A percentile compares a stretch with the other conserved stretches of the same genome.
These are phyloP conservation scores for Hypoxylon sp. DNA, from an alignment of 2,329 filamentous ascomycete genomes.

Conservation along the genomic window DNA sequence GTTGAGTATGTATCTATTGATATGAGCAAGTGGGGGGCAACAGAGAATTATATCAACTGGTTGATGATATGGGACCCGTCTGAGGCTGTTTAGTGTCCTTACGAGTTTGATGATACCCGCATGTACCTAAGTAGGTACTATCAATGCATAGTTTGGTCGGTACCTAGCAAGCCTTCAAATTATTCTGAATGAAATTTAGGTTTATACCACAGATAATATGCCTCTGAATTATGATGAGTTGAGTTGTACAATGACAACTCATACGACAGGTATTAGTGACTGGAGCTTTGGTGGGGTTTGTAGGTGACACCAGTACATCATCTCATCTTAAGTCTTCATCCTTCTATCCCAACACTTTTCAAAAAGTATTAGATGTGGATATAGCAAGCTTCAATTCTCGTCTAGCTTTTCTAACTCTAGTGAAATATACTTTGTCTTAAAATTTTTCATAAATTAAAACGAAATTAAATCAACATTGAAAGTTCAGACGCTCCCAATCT, in stretches of 20 bases:
- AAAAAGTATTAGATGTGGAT: background rate
- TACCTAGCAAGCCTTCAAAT: background rate
- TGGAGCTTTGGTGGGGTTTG: conserved; percentile 11
- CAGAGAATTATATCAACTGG: conserved; percentile 46
- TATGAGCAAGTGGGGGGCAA: conserved; percentile 53
- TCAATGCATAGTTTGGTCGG: background rate
- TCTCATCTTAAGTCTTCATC: conserved; percentile 1
- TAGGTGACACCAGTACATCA: conserved; percentile 7
- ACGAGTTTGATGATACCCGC: background rate
- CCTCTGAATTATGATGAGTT: background rate
- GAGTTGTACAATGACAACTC: conserved; percentile 17
- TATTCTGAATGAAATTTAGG: background rate
- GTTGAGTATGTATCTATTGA: conserved; percentile 51
- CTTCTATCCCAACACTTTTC: background rate
- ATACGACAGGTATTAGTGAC: background rate
- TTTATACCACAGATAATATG: background rate
- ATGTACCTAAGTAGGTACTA: background rate
- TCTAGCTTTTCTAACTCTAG: background rate
- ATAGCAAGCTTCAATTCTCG: background rate
- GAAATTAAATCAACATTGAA: background rate
- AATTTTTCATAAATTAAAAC: background rate
- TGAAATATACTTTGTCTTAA: background rate
- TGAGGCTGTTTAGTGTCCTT: conserved; percentile 5
- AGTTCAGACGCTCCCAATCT: background rate
- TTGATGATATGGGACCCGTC: conserved; percentile 49